A percentile compares a stretch with the other conserved stretches of the same genome.
These are phyloP conservation scores for Alternaria conjuncta DNA, from an alignment of 2,329 filamentous ascomycete genomes.

Conservation along the genomic window DNA sequence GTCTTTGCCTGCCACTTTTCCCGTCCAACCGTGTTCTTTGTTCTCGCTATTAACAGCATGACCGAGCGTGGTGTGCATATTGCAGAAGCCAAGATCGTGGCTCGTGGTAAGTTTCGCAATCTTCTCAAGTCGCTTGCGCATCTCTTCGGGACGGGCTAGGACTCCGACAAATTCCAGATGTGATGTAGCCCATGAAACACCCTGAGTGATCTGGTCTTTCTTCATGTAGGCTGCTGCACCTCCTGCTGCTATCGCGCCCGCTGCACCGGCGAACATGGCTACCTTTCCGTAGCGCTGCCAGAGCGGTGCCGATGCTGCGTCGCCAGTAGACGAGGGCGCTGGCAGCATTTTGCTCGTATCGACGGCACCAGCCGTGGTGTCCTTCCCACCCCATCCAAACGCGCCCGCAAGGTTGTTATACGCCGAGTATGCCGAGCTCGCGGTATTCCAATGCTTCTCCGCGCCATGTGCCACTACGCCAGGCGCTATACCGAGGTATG, in stretches of 20 bases:
- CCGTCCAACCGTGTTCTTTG: conserved; percentile 50
- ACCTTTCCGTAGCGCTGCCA: conserved; percentile 87
- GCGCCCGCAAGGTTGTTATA: conserved; percentile 67
- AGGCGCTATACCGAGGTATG: conserved; percentile 81
- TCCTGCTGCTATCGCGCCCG: conserved; percentile 79
- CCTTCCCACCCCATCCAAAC: conserved; percentile 65
- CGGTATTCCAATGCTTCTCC: conserved; percentile 82
- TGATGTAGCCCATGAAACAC: conserved; percentile 82
- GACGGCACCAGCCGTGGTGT: conserved; percentile 26
- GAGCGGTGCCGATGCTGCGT: conserved; percentile 52
- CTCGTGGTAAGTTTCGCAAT: conserved; percentile 70
- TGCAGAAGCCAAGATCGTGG: conserved; percentile 77
- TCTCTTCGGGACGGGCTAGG: conserved; percentile 80
- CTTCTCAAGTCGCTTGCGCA: conserved; percentile 74
- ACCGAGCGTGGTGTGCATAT: conserved; percentile 86
- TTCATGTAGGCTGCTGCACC: conserved; percentile 87
- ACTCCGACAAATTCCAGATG: conserved; percentile 95
- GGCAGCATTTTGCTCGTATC: conserved; percentile 46
- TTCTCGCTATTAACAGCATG: conserved; percentile 63
- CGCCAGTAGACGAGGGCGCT: conserved; percentile 48
- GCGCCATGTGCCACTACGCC: conserved; percentile 86
- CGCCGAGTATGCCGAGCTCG: conserved; percentile 71
- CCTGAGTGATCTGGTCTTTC: conserved; percentile 76
- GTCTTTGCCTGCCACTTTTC: conserved; percentile 68
- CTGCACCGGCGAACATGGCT: conserved; percentile 83